These are phyloP conservation scores for Coprinopsis sp. DNA, from an alignment of 768 basidiomycete species.

Conservation along the genomic window DNA sequence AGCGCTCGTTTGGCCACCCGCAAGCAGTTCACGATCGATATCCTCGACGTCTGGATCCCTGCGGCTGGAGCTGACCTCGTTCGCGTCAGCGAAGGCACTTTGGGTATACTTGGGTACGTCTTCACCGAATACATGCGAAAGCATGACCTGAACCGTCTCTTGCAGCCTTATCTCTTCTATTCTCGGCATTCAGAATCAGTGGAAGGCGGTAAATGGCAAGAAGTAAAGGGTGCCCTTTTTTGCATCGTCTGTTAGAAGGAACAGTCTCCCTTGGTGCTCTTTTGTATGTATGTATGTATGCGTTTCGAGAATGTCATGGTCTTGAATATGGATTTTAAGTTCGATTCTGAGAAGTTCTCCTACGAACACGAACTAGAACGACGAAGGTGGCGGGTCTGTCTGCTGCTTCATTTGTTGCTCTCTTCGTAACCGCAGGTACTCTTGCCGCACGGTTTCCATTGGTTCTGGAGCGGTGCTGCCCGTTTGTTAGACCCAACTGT, in stretches of 20 bases:
- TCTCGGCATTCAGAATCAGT: slow-evolving; percentile 64
- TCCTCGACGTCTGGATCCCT: slow-evolving; percentile 87
- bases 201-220: slow-evolving; percentile 49
- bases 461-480: slow-evolving; percentile 66
- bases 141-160: slow-evolving; percentile 2
- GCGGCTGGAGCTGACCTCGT: slow-evolving; percentile 74
- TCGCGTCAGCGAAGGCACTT: slow-evolving; percentile 75
- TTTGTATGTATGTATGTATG: too few relatives aligned
- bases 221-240: slow-evolving; percentile 20
- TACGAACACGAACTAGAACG: too few relatives aligned
- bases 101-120: slow-evolving; percentile 80
- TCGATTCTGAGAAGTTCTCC: too few relatives aligned
- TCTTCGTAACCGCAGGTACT: slow-evolving; percentile 67
- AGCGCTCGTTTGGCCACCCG: slow-evolving; percentile 64
- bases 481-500: neutral
- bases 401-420: slow-evolving; percentile 24
- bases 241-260: too few relatives aligned
- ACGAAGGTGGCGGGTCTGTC: too few relatives aligned
- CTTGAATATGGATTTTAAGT: too few relatives aligned
- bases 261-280: too few relatives aligned
- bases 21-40: slow-evolving; percentile 80
- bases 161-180: slow-evolving; percentile 64
- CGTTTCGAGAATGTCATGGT: too few relatives aligned
- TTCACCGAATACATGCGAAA: slow-evolving; percentile 3
- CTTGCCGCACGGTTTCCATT: slow-evolving; percentile 66